These are phyloP conservation scores for Protomyces inouyei DNA, from an alignment of 1,139 yeast genomes.

Conservation along the genomic window DNA sequence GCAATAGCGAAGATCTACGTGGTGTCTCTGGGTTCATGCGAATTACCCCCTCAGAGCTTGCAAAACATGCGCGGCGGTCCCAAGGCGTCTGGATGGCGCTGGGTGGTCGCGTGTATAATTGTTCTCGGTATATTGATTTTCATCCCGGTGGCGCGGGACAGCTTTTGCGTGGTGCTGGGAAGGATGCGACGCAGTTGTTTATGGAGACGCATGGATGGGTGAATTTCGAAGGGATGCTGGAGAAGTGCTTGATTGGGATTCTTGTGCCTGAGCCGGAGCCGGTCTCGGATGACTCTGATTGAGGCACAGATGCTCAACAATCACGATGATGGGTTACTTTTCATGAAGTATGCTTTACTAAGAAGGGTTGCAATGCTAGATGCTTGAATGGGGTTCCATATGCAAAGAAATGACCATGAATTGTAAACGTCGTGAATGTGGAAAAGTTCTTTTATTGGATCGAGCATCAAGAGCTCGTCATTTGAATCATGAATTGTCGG, in stretches of 20 bases:
- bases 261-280: slow-evolving; percentile 27
- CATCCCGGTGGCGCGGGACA: slow-evolving; percentile 93
- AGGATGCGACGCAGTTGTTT: slow-evolving; percentile 76
- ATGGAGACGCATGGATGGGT: slow-evolving; percentile 39
- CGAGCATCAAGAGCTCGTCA: background rate
- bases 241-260: slow-evolving; percentile 67
- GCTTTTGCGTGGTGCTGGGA: slow-evolving; percentile 73
- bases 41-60: slow-evolving; percentile 57
- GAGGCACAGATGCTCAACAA: background rate
- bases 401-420: background rate
- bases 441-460: background rate
- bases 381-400: background rate
- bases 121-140: slow-evolving; percentile 72
- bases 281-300: slow-evolving; percentile 6
- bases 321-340: background rate
- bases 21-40: slow-evolving; percentile 39
- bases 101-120: slow-evolving; percentile 74
- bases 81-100: slow-evolving; percentile 85
- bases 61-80: slow-evolving; percentile 48
- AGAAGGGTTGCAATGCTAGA: background rate
- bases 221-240: slow-evolving; percentile 74
- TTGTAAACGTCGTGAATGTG: background rate
- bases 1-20: slow-evolving; percentile 42
- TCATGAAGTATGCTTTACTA: background rate
- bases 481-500: slow-evolving; percentile 1